These are phyloP conservation scores for Arxiozyma bovina DNA, from an alignment of 1,139 yeast species.

Conservation along the genomic window DNA sequence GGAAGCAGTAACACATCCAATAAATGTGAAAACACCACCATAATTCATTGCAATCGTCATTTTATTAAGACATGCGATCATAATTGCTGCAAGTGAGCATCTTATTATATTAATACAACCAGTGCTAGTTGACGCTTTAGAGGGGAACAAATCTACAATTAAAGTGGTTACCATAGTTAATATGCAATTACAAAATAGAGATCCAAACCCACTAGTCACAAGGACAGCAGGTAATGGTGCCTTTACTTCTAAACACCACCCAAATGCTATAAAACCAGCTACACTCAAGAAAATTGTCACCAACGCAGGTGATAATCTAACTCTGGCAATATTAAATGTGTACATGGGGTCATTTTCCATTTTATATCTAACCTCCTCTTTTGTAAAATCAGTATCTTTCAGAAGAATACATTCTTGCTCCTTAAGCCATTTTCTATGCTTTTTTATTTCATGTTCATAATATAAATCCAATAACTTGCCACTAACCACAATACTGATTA, in stretches of 20 bases:
- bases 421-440: conserved; percentile 19
- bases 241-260: conserved; percentile 55
- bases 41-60: conserved; percentile 44
- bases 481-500: conserved; percentile 41
- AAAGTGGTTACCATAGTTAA: conserved; percentile 46
- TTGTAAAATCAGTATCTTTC: conserved; percentile 19
- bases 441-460: conserved; percentile 30
- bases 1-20: conserved; percentile 34
- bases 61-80: conserved; percentile 47
- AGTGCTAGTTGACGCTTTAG: conserved; percentile 48
- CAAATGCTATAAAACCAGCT: conserved; percentile 44
- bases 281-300: conserved; percentile 33
- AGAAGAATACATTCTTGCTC: conserved; percentile 20
- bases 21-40: conserved; percentile 56
- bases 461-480: conserved; percentile 42
- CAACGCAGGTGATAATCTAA: conserved; percentile 37
- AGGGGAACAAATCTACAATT: conserved; percentile 51
- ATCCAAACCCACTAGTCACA: conserved; percentile 44
- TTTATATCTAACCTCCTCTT: conserved; percentile 14
- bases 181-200: conserved; percentile 46
- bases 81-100: conserved; percentile 50
- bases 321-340: conserved; percentile 39
- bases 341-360: conserved; percentile 17
- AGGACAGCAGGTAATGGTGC: conserved; percentile 48
- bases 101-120: conserved; percentile 50